Evolutionary conservation across 495 filamentous ascomycete genomes (phyloP).

Genomic region (Staphylotrichum longicolle): DNA sequence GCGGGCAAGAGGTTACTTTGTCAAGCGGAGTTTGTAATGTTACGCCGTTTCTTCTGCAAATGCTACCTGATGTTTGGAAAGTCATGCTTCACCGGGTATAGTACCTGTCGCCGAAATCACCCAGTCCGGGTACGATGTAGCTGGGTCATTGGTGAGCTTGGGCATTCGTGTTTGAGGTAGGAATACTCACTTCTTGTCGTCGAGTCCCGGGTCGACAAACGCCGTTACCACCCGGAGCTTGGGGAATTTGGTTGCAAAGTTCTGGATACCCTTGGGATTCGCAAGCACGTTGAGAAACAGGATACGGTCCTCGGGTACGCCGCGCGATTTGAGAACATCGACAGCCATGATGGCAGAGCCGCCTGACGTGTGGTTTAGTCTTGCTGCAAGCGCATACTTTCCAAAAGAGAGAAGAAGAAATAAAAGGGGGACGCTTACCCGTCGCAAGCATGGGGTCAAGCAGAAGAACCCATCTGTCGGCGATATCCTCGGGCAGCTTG

Average conservation of each 20-base stretch:
- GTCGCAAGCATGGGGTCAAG: constrained; percentile 99
- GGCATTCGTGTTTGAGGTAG: constrained; percentile 21
- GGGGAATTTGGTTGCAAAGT: constrained; percentile 89
- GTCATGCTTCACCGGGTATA: constrained; percentile 70
- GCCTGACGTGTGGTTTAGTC: constrained; percentile 48
- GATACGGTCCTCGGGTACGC: constrained; percentile 92
- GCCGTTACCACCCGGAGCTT: constrained; percentile 92
- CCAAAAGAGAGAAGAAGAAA: too few relatives aligned
- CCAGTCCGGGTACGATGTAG: constrained; percentile 93
- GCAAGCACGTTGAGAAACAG: constrained; percentile 95
- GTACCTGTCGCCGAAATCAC: constrained; percentile 95
- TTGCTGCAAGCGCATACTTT: background rate
- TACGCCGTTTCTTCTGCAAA: constrained; percentile 4
- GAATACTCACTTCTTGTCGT: constrained; percentile 86
- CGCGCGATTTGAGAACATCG: constrained; percentile 80
- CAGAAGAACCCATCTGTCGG: constrained; percentile 88
- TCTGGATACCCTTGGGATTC: constrained; percentile 84
- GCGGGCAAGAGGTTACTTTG: background rate
- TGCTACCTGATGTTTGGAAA: constrained; percentile 3
- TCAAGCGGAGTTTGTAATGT: constrained; percentile 3
- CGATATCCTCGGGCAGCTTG: constrained; percentile 92
- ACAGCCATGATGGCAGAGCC: constrained; percentile 96
- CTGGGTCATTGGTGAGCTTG: constrained; percentile 45
- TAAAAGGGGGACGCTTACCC: constrained; percentile 51
- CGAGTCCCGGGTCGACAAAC: constrained; percentile 87